Evolutionary conservation across 148 eudicot genomes (phyloP).

Genomic region (Persicaria maculosa): DNA sequence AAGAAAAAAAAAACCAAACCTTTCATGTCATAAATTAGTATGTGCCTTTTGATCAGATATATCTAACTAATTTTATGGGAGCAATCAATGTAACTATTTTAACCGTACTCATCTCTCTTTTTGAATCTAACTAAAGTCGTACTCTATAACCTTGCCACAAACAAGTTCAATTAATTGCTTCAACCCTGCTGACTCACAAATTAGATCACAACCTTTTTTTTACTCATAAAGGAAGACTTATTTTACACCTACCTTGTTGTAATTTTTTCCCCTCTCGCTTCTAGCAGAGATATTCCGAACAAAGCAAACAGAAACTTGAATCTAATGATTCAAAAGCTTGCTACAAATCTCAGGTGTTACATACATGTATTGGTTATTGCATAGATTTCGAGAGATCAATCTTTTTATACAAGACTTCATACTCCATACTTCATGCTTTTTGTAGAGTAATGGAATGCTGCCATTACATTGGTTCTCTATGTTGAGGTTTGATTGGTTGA

Average conservation of each 20-base stretch:
- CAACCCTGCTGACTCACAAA: not conserved
- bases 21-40: no score
- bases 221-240: not conserved
- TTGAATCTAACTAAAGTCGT: no score
- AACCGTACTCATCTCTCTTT: no score
- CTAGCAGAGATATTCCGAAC: conserved; percentile 74
- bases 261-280: not conserved
- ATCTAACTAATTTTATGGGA: no score
- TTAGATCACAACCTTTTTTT: not conserved
- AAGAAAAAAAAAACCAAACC: no score
- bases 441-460: conserved; percentile 44
- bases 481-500: not conserved
- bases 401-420: not conserved
- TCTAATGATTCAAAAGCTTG: conserved; percentile 75
- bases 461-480: not conserved
- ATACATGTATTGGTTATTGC: conserved; percentile 43
- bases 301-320: conserved; percentile 88
- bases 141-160: no score
- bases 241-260: not conserved
- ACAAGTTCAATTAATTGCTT: no score
- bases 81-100: no score
- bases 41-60: no score
- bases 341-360: conserved; percentile 73
- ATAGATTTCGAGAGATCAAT: not conserved
- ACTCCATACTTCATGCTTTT: not conserved